phyloP scores from a whole-genome alignment of 2,329 filamentous ascomycete species.

The Aspergillus ibericus region DNA sequence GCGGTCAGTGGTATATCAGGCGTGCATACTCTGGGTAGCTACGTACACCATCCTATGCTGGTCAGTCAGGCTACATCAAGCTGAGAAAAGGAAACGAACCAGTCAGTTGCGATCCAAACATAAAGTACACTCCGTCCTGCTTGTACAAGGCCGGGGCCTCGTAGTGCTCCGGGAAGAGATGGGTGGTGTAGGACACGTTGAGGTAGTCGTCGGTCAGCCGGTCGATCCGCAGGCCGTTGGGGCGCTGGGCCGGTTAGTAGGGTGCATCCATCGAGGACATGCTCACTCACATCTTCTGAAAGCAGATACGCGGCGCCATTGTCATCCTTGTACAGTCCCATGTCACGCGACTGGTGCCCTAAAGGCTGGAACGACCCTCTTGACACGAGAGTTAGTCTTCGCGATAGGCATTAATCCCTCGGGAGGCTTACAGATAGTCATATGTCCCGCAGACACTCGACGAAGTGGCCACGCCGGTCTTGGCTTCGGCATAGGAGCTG shows the following conservation, averaged over 20 bases:
- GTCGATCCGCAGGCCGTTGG: slow-evolving; percentile 18
- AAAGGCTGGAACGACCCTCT: slow-evolving; percentile 44
- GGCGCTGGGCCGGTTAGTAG: slow-evolving; percentile 7
- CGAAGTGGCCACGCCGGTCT: slow-evolving; percentile 63
- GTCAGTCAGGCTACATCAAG: not conserved
- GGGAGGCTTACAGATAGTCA: slow-evolving; percentile 36
- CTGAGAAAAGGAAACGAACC: not conserved
- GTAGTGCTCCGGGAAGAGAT: slow-evolving; percentile 53
- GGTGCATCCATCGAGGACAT: no score
- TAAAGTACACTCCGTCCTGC: slow-evolving; percentile 60
- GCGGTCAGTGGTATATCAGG: not conserved
- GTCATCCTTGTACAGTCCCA: slow-evolving; percentile 62
- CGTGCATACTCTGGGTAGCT: not conserved
- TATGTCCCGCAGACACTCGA: slow-evolving; percentile 63
- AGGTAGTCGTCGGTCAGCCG: slow-evolving; percentile 55
- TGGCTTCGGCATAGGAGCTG: slow-evolving; percentile 62
- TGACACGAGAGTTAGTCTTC: no score
- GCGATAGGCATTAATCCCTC: not conserved
- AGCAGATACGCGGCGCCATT: slow-evolving; percentile 62
- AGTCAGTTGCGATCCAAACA: slow-evolving; percentile 61
- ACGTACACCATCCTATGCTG: slow-evolving; percentile 13
- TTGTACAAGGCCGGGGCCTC: slow-evolving; percentile 67
- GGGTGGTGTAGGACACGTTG: slow-evolving; percentile 50
- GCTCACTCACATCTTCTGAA: slow-evolving; percentile 58
- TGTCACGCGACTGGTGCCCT: slow-evolving; percentile 56